Evolutionary conservation across 176 grass and related monocot genomes (phyloP), one percentile per base, ranked within the genome.

Genomic region (Triticum monococcum): DNA sequence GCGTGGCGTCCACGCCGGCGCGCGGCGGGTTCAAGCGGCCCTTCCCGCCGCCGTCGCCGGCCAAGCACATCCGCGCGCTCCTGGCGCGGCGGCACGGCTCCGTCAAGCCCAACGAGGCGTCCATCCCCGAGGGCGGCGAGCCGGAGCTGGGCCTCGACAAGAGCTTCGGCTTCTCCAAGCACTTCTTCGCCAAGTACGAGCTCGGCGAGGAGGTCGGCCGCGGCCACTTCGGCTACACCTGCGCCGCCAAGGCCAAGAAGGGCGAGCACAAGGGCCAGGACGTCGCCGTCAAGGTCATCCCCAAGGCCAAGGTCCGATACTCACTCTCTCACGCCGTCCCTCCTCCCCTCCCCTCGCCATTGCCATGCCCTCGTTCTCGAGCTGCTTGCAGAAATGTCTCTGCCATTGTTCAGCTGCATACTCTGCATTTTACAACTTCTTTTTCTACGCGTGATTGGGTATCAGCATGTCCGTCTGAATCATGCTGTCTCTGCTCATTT

Each of bases 191-290:
- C 82, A 99, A 90, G 86, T 99, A 94, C 87, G 97, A 99, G 33
- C 92, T 99, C 43, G 97, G 89, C 25, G 94, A 97, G 10, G 97
- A 99, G 89, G 91, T 99, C 59, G 97, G 97, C 14, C 90, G 97
- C 11, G 97, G 97, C 12, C 97, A 99, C 90, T 99, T 99, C 61
- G 97, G 97, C 12, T 99, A 99, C 72, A 99, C 97, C 35, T 99
- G 94, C 78, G 77, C 79, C 9, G 97, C 92, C 63, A 99, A 93
- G 91, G 97, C 87, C 75, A 99, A 99, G 83, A 99, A 97, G 73
- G 94, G 97, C n/a, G 97, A 99, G 67, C 88, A 91, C 87, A 99
- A 97, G 62, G 92, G 97, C 24, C 89, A 97, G 87, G 92, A 99
- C 77, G 97, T 99, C 76, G 97, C 97, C 38, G 89, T 99, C 86